Base-by-base conservation (phyloP, 768 basidiomycete genomes). In the Saitozyma podzolica region DNA sequence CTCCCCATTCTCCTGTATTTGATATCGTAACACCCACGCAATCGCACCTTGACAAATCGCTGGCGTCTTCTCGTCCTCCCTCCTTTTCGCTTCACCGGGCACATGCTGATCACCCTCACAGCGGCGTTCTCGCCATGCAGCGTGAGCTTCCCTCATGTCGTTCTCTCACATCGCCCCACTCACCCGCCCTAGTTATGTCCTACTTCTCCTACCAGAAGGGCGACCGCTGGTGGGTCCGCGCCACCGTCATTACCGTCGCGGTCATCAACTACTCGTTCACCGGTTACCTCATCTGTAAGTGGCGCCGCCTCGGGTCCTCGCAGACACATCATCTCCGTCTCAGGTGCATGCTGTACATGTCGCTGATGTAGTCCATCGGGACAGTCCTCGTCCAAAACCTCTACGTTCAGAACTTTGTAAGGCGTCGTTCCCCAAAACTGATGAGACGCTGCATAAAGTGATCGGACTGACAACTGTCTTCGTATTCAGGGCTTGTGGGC, bases 371-470 rank as follows among this genome's bases (percentile, higher is more conserved):
- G n/a, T n/a, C n/a, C n/a, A n/a, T n/a, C n/a, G n/a, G n/a, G n/a
- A 20, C 48, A 61, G 60, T 59, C 56, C 63, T 66, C 43, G 54
- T 66, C 52, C 59, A 61, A 29, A 61, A 64, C 56, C 63, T 68
- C 20, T 68, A 64, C 41, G 66, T 68, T 0, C 47, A 56, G 50
- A 61, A 64, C 48, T 61, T 56, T 45, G 66, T 29, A 5, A 29
- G 29, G 5, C 29, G 29, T 29, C 29, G 29, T 29, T 29, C 29
- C 29, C 2, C 29, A 5, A 29, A 2, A 29, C 5, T 29, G 29
- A 5, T 2, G 29, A 29, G 29, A 2, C 29, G 5, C 29, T 29
- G 29, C 29, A 29, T 5, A 5, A 2, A 29, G 29, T 5, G 29
- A 29, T 29, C 29, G 29, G 5, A 29, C 29, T 29, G 29, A 29